A percentile compares a stretch with the other conserved stretches of the same genome.
Evolutionary conservation across 73 alveolate genomes (phyloP).

Genomic region (Paramecium bursaria): DNA sequence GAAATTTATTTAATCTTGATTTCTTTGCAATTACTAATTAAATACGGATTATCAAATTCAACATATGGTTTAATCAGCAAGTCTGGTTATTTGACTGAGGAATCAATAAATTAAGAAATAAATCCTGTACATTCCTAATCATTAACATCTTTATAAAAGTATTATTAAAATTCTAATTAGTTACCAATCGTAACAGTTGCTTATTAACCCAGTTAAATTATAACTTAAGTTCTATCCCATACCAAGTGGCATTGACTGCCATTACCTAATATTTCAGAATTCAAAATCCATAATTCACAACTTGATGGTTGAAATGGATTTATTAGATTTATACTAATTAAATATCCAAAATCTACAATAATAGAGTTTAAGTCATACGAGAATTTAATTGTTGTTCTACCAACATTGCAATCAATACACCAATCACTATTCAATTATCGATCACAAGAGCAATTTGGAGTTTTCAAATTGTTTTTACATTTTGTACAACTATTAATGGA

Average conservation of each 20-base stretch:
- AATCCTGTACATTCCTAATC: not conserved
- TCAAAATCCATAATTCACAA: not conserved
- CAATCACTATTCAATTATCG: not conserved
- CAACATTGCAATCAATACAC: conserved; percentile 11
- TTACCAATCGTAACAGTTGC: conserved; percentile 5
- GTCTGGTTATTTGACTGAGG: not conserved
- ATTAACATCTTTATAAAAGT: conserved; percentile 1
- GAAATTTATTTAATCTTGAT: not conserved
- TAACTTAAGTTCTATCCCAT: not conserved
- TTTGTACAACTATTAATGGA: not conserved
- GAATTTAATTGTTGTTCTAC: not conserved
- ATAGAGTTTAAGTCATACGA: not conserved
- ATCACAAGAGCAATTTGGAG: conserved; percentile 14
- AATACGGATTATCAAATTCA: not conserved
- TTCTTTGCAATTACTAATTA: not conserved
- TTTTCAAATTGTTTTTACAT: not conserved
- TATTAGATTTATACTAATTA: not conserved
- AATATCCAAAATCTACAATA: conserved; percentile 11
- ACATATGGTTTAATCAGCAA: not conserved
- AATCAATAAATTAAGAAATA: conserved; percentile 10
- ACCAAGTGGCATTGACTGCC: not conserved
- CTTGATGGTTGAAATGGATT: conserved; percentile 28
- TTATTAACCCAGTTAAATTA: not conserved
- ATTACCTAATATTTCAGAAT: conserved; percentile 22
- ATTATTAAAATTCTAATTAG: not conserved